A percentile compares a stretch with the other conserved stretches of the same genome.
Conservation (phyloP, 148 eudicot species). For the Rhododendron vialii region DNA sequence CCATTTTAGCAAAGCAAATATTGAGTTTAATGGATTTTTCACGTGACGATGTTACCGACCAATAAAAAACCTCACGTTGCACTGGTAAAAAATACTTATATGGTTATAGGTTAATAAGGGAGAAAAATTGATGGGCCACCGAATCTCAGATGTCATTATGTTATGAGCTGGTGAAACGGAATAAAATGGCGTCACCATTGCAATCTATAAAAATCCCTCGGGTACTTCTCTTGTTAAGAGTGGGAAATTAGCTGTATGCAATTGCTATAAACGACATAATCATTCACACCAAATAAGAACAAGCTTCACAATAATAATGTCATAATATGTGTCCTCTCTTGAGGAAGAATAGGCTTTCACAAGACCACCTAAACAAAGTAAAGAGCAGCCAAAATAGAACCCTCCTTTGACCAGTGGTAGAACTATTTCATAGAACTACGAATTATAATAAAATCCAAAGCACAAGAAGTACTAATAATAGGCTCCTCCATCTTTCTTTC, state of each 20-base stretch:
- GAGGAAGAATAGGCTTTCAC: not conserved
- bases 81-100: not conserved
- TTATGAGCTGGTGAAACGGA: no score
- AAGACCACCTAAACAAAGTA: not conserved
- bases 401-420: not conserved
- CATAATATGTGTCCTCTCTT: not conserved
- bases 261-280: not conserved
- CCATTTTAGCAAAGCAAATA: not conserved
- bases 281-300: not conserved
- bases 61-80: not conserved
- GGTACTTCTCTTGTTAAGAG: not conserved
- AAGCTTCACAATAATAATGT: not conserved
- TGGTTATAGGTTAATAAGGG: no score
- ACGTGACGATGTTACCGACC: not conserved
- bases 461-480: not conserved
- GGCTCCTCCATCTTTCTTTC: not conserved
- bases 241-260: not conserved
- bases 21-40: not conserved
- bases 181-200: no score
- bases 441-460: not conserved
- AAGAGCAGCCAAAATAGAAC: not conserved
- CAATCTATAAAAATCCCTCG: not conserved
- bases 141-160: not conserved
- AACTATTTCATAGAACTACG: not conserved
- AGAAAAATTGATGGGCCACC: not conserved